Conservation (phyloP, 805 yeast species). For the Pichia ethanolica region DNA sequence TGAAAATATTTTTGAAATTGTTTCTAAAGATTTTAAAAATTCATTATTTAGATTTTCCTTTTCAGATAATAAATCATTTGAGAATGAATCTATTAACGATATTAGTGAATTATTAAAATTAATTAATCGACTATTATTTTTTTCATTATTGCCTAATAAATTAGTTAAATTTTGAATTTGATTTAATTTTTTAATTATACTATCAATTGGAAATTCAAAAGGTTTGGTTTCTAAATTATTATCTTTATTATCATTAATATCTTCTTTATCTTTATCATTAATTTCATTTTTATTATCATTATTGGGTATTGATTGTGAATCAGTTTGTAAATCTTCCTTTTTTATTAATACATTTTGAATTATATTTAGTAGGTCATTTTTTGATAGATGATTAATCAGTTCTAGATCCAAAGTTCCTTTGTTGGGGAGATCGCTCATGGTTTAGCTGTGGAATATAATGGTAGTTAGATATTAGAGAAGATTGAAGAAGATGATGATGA, state of each 20-base stretch:
- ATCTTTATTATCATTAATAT: not conserved
- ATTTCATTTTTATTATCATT: too few species aligned
- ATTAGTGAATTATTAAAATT: constrained; percentile 4
- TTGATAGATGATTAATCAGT: too few species aligned
- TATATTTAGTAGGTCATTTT: too few species aligned
- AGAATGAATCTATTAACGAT: not conserved
- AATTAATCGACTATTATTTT: not conserved
- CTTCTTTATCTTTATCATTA: not conserved
- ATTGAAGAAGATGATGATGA: too few species aligned
- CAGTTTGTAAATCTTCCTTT: too few species aligned
- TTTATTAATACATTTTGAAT: too few species aligned
- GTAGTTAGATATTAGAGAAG: too few species aligned
- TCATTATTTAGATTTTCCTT: constrained; percentile 15
- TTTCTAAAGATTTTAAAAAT: constrained; percentile 21
- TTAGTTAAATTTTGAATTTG: constrained; percentile 4
- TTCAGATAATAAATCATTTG: constrained; percentile 2
- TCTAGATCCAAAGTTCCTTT: too few species aligned
- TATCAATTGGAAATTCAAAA: constrained; percentile 6
- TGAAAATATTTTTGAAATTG: constrained; percentile 20
- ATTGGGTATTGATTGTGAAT: too few species aligned
- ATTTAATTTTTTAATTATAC: constrained; percentile 4
- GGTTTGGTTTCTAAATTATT: not conserved
- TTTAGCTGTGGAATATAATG: too few species aligned
- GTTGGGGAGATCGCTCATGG: too few species aligned
- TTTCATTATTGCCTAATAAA: constrained; percentile 8